A percentile compares a stretch with the other conserved stretches of the same genome.
Conservation (phyloP, 352 stramenopile genomes). For the Blastocystis sp. region DNA sequence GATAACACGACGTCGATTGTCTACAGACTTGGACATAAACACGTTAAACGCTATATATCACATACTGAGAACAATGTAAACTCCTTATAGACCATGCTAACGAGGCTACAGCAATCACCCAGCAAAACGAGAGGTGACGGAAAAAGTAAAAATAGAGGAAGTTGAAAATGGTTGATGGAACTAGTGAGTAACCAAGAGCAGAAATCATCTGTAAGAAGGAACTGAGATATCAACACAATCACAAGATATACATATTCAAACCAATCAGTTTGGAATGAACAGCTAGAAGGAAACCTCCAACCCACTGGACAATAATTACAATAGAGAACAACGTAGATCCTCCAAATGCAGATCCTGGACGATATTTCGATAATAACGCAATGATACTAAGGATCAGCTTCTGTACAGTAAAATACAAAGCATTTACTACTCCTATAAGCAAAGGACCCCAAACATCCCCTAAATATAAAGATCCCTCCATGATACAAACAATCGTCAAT, state of each 20-base stretch:
- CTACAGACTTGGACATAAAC: background rate
- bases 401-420: background rate
- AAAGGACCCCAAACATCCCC: slow-evolving; percentile 36
- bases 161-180: background rate
- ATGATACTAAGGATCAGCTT: background rate
- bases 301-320: slow-evolving; percentile 16
- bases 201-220: slow-evolving; percentile 23
- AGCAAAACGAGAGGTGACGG: background rate
- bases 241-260: background rate
- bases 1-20: background rate
- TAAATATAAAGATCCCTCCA: background rate
- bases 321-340: background rate
- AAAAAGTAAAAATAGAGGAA: background rate
- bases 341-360: background rate
- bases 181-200: background rate
- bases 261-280: slow-evolving; percentile 4
- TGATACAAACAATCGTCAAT: background rate
- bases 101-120: background rate
- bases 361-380: background rate
- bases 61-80: background rate
- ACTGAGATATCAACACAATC: background rate
- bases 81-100: background rate
- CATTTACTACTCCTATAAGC: background rate
- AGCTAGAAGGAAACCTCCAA: background rate
- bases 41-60: background rate